Conservation (phyloP, 257 asterid genomes). For the Buddleja alternifolia region DNA sequence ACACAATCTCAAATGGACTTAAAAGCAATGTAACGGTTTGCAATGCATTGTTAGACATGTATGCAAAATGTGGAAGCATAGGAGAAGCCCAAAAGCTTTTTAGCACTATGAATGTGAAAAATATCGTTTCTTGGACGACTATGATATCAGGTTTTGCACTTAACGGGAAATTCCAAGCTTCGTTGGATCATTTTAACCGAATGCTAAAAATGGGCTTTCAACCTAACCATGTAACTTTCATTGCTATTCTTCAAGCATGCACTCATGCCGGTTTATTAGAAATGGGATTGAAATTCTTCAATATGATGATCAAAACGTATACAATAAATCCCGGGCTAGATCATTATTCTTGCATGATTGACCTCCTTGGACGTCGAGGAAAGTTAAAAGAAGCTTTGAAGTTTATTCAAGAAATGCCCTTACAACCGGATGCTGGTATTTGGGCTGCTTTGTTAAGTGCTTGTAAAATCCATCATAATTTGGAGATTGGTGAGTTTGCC, state of each 20-base stretch:
- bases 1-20: constrained; percentile 46
- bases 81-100: constrained; percentile 59
- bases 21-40: constrained; percentile 48
- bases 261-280: constrained; percentile 67
- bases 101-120: constrained; percentile 41
- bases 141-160: constrained; percentile 70
- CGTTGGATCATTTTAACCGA: constrained; percentile 45
- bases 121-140: constrained; percentile 71
- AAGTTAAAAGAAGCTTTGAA: constrained; percentile 59
- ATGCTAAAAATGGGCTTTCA: constrained; percentile 55
- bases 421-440: constrained; percentile 66
- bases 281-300: constrained; percentile 48
- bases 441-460: constrained; percentile 73
- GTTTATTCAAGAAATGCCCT: constrained; percentile 53
- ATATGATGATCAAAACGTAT: constrained; percentile 46
- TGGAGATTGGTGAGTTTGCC: constrained; percentile 59
- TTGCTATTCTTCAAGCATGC: constrained; percentile 80
- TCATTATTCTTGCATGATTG: constrained; percentile 66
- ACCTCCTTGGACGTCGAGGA: constrained; percentile 68
- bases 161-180: constrained; percentile 52
- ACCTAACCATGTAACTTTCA: constrained; percentile 66
- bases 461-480: constrained; percentile 56
- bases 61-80: constrained; percentile 67
- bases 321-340: constrained; percentile 46
- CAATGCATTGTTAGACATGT: constrained; percentile 77